These are phyloP conservation scores for Termitomyces sp. DNA, from an alignment of 768 basidiomycete genomes.

Conservation along the genomic window DNA sequence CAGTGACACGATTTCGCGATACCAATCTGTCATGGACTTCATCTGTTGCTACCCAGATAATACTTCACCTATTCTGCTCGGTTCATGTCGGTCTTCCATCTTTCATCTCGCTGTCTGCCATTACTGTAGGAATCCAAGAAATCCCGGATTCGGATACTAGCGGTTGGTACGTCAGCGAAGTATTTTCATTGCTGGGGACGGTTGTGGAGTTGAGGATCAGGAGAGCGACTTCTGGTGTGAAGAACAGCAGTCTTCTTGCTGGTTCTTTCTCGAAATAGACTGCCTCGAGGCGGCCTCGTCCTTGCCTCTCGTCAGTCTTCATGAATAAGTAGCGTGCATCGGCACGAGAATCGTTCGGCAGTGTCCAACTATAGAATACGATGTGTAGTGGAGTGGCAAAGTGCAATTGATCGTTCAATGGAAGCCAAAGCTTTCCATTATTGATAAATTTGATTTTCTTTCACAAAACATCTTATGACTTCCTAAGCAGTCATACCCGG, in stretches of 20 bases:
- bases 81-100: background rate
- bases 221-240: background rate
- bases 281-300: background rate
- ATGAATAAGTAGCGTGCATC: background rate
- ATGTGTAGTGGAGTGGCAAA: background rate
- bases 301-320: background rate
- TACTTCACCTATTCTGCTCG: background rate
- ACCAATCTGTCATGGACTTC: background rate
- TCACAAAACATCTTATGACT: background rate
- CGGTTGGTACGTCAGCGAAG: too few species aligned
- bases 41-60: background rate
- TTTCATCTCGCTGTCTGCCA: background rate
- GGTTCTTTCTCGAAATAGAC: background rate
- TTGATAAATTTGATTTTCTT: background rate
- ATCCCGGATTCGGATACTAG: constrained; percentile 1
- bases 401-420: background rate
- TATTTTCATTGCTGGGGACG: background rate
- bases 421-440: background rate
- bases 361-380: background rate
- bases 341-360: background rate
- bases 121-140: background rate
- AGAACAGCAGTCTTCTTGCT: background rate
- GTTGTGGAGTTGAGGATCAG: background rate
- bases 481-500: background rate
- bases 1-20: background rate